Percentiles rank a stretch among this genome's conserved stretches.
Evolutionary conservation across 2,329 filamentous ascomycete genomes (phyloP).

Genomic region (Phyllosticta capitalensis): DNA sequence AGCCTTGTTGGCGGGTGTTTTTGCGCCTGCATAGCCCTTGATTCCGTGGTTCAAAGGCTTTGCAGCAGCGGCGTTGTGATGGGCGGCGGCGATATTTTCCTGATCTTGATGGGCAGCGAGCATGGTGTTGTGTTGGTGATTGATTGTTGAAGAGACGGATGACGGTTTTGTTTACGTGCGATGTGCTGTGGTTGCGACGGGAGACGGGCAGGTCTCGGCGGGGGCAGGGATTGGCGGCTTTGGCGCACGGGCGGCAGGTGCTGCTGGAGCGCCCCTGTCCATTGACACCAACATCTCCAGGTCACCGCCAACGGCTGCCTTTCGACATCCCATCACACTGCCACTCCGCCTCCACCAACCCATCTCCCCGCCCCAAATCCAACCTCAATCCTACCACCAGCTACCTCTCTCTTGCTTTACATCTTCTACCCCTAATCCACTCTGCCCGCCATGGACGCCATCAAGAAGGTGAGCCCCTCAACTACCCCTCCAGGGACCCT

Average conservation of each 20-base stretch:
- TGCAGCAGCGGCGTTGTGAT: slow-evolving; percentile 58
- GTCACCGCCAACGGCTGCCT: slow-evolving; percentile 4
- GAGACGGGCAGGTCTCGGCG: background rate
- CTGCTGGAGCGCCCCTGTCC: slow-evolving; percentile 1
- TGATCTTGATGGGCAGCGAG: slow-evolving; percentile 67
- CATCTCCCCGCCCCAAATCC: background rate
- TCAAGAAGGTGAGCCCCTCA: slow-evolving; percentile 31
- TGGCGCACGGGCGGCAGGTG: background rate
- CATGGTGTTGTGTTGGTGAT: slow-evolving; percentile 47
- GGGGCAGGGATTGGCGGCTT: background rate
- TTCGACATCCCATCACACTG: slow-evolving; percentile 4
- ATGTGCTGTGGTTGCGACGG: background rate
- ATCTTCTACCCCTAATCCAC: background rate
- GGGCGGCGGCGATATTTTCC: slow-evolving; percentile 73
- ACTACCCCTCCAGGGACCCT: slow-evolving; percentile 15
- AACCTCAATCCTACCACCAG: background rate
- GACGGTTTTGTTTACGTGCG: slow-evolving; percentile 1
- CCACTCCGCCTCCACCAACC: background rate
- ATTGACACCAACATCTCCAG: background rate
- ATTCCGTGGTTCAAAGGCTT: slow-evolving; percentile 62
- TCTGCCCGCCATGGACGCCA: slow-evolving; percentile 30
- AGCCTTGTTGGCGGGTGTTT: slow-evolving; percentile 66
- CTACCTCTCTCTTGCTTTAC: background rate
- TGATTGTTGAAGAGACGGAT: slow-evolving; percentile 21
- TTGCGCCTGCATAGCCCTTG: slow-evolving; percentile 51